These are phyloP conservation scores for Pleurotus tuoliensis DNA, from an alignment of 768 basidiomycete species.

Conservation along the genomic window DNA sequence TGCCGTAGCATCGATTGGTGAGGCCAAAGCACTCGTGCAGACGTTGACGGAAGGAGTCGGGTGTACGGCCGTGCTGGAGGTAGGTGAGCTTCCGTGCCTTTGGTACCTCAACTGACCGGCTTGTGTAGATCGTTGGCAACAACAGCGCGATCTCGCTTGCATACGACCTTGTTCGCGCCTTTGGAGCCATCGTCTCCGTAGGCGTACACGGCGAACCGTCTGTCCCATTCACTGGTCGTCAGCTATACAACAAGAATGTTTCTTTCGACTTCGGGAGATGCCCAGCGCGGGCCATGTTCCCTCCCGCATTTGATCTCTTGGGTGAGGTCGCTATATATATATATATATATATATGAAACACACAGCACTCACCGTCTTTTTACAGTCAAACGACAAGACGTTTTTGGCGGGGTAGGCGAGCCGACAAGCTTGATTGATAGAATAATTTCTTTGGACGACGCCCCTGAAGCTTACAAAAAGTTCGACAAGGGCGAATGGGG, in stretches of 20 bases:
- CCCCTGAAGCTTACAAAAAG: conserved; percentile 52
- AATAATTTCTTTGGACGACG: conserved; percentile 57
- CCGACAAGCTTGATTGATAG: conserved; percentile 62
- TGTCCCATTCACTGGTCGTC: conserved; percentile 52
- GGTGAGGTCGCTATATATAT: conserved; percentile 22
- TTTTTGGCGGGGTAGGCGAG: conserved; percentile 69
- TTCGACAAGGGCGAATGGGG: conserved; percentile 75
- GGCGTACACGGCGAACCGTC: conserved; percentile 59
- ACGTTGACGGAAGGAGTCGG: conserved; percentile 56
- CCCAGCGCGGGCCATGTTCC: conserved; percentile 76
- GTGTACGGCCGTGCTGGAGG: conserved; percentile 68
- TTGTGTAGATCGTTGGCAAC: conserved; percentile 63
- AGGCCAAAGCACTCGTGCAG: conserved; percentile 44
- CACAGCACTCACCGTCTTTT: background rate
- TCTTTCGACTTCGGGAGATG: conserved; percentile 80
- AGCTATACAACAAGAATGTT: conserved; percentile 74
- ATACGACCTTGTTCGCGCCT: conserved; percentile 69
- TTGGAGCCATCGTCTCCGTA: conserved; percentile 72
- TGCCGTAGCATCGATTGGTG: conserved; percentile 44
- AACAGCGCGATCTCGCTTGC: conserved; percentile 58
- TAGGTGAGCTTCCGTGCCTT: conserved; percentile 17
- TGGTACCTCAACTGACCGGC: background rate
- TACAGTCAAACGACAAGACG: conserved; percentile 60
- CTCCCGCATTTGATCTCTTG: conserved; percentile 64
- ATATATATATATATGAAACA: background rate